Conservation (phyloP, 176 grass and related monocot genomes). For the Elymus sibiricus region DNA sequence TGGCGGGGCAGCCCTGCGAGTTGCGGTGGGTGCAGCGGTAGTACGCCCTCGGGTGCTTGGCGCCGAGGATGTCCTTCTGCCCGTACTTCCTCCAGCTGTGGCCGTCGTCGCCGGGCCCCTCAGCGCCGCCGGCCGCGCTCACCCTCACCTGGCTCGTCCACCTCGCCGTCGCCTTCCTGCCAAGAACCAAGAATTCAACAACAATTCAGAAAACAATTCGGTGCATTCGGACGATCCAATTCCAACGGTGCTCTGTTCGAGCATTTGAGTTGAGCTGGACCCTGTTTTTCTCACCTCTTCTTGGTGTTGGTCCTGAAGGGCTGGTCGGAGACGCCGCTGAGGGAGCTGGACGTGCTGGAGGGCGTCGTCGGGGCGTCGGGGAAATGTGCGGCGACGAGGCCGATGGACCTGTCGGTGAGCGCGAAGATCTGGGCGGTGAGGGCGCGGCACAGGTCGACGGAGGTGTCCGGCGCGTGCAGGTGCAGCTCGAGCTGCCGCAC, state of each 20-base stretch:
- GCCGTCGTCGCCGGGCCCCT: slow-evolving; percentile 58
- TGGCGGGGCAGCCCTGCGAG: slow-evolving; percentile 61
- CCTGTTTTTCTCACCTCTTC: slow-evolving; percentile 13
- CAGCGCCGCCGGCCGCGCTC: slow-evolving; percentile 18
- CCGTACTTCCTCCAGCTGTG: slow-evolving; percentile 90
- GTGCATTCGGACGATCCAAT: background rate
- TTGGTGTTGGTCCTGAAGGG: slow-evolving; percentile 29
- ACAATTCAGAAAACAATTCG: background rate
- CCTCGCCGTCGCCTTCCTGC: slow-evolving; percentile 55
- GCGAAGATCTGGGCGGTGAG: slow-evolving; percentile 46
- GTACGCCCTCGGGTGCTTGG: slow-evolving; percentile 75
- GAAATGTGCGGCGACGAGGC: slow-evolving; percentile 21
- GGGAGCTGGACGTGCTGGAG: slow-evolving; percentile 37
- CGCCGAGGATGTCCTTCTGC: slow-evolving; percentile 86
- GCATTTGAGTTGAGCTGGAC: background rate
- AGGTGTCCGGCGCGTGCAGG: slow-evolving; percentile 22
- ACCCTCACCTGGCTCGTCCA: slow-evolving; percentile 61
- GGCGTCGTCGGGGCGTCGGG: background rate
- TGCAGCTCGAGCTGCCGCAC: slow-evolving; percentile 47
- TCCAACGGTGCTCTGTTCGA: background rate
- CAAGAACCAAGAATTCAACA: background rate
- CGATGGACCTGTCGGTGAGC: slow-evolving; percentile 53
- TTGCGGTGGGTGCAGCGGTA: slow-evolving; percentile 94
- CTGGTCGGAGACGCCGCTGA: slow-evolving; percentile 46
- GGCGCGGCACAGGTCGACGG: slow-evolving; percentile 37